These are phyloP conservation scores for Hanseniaspora nectarophila DNA, from an alignment of 805 yeast genomes.

Conservation along the genomic window DNA sequence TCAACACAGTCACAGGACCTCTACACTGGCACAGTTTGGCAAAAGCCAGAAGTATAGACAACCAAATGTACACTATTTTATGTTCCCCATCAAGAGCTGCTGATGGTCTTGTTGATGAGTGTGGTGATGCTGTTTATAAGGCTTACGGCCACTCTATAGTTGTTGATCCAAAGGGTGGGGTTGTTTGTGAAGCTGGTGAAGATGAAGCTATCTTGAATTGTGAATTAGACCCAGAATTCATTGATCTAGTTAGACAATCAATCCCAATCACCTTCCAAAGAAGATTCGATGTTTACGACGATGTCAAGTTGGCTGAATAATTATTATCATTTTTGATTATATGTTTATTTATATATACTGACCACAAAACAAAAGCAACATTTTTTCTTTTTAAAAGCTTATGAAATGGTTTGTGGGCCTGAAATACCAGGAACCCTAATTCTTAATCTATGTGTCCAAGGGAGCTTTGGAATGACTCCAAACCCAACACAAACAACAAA, in stretches of 20 bases:
- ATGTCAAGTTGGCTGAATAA: slow-evolving; percentile 20
- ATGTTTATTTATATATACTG: neutral
- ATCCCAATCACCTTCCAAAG: slow-evolving; percentile 64
- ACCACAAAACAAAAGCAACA: too few relatives aligned
- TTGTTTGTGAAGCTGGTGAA: slow-evolving; percentile 63
- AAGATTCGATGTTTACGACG: slow-evolving; percentile 47
- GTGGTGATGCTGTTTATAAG: slow-evolving; percentile 37
- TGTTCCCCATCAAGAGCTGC: slow-evolving; percentile 84
- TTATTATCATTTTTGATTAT: neutral
- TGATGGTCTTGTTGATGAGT: slow-evolving; percentile 21
- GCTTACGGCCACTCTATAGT: slow-evolving; percentile 59
- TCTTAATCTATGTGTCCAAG: slow-evolving; percentile 67
- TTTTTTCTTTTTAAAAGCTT: too few relatives aligned
- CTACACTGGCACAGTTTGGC: slow-evolving; percentile 72
- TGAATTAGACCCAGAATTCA: slow-evolving; percentile 50
- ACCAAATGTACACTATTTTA: slow-evolving; percentile 56
- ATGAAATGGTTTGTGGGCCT: slow-evolving; percentile 29
- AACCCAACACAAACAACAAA: slow-evolving; percentile 61
- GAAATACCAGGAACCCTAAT: slow-evolving; percentile 44
- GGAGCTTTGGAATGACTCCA: slow-evolving; percentile 85
- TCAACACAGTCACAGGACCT: slow-evolving; percentile 76
- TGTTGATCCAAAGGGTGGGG: slow-evolving; percentile 50
- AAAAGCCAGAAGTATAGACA: slow-evolving; percentile 62
- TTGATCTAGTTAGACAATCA: slow-evolving; percentile 47
- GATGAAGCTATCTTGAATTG: slow-evolving; percentile 67